Evolutionary conservation across 2,329 filamentous ascomycete species (phyloP), one percentile per base, ranked within the genome.

Genomic region (Colletotrichum sojae): DNA sequence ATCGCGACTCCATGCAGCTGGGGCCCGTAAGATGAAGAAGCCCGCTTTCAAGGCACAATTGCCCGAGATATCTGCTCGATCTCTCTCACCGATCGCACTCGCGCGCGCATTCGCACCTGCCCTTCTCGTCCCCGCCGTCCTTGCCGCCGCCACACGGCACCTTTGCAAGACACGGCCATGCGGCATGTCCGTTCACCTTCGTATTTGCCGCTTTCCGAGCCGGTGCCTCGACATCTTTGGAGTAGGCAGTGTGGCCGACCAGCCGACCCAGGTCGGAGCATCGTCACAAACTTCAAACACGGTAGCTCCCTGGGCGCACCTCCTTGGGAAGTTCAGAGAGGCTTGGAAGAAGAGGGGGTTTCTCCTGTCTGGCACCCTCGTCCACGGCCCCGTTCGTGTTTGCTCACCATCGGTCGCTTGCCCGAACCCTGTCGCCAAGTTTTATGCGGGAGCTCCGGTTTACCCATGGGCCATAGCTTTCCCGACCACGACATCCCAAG

Each of bases 251-350:
- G 46, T 16, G 15, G 48, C 62, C 55, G 66, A 49, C 49, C 55
- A 48, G 66, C 31, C 49, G 49, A 46, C 43, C 55, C 62, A 60
- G 45, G 62, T 31, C 61, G 66, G 48, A 31, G 46, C 43, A 60
- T 40, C 62, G 61, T 55, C 54, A 55, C 55, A 52, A 60, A 59
- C 61, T 39, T 65, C 61, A 68, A 66, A 69, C 66, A 52, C 62
- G 48, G 62, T 49, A 20, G 56, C 45, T 43, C 55, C 66, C 36
- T 59, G 55, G n/a, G 52, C 31, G 31, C 31, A 36, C 31, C 31
- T 36, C 31, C 31, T 36, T 36, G 9, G 31, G 31, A 36, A 9
- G 31, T 10, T 36, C 31, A 2, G 31, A 36, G 48, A 52, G 59
- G 39, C 49, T 62, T 62, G 36, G 48, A 53, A 25, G 46, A 51